Evolutionary conservation across 164 flowering plant genomes (phyloP).

Genomic region (Kingdonia uniflora): DNA sequence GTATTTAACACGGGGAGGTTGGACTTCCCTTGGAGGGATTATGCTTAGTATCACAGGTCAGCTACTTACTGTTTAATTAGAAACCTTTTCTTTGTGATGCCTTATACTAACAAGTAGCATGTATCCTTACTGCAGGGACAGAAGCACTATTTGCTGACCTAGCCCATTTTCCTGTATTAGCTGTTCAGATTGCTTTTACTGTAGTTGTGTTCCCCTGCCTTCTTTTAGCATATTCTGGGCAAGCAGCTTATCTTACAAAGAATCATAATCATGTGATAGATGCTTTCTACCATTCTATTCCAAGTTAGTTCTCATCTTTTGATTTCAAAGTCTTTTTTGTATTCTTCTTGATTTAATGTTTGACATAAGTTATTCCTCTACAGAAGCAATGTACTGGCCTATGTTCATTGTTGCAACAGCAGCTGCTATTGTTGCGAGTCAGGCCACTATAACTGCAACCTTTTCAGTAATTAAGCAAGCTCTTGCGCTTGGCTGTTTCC

Average conservation of each 20-base stretch:
- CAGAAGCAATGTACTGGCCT: constrained; percentile 88
- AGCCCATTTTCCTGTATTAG: constrained; percentile 77
- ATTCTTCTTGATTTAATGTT: neutral
- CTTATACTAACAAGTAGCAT: too few species aligned
- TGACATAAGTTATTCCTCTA: constrained; percentile 10
- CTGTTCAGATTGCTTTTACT: constrained; percentile 87
- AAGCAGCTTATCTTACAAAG: constrained; percentile 81
- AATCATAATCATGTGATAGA: constrained; percentile 51
- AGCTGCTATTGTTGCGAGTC: constrained; percentile 89
- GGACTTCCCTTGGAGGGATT: constrained; percentile 91
- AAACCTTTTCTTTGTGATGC: neutral
- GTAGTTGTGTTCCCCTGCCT: constrained; percentile 89
- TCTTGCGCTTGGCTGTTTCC: constrained; percentile 83
- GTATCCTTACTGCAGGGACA: constrained; percentile 50
- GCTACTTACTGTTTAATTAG: neutral
- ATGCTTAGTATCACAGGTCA: constrained; percentile 95
- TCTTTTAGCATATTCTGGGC: constrained; percentile 86
- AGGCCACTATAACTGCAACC: constrained; percentile 82
- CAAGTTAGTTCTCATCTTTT: constrained; percentile 36
- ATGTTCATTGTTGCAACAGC: constrained; percentile 66
- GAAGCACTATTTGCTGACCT: constrained; percentile 98
- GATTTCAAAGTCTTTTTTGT: neutral
- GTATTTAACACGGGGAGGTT: constrained; percentile 60
- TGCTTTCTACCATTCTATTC: constrained; percentile 89
- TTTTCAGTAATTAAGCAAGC: constrained; percentile 92